Base-by-base conservation (phyloP, 768 basidiomycete genomes). In the Leccinum broughii region DNA sequence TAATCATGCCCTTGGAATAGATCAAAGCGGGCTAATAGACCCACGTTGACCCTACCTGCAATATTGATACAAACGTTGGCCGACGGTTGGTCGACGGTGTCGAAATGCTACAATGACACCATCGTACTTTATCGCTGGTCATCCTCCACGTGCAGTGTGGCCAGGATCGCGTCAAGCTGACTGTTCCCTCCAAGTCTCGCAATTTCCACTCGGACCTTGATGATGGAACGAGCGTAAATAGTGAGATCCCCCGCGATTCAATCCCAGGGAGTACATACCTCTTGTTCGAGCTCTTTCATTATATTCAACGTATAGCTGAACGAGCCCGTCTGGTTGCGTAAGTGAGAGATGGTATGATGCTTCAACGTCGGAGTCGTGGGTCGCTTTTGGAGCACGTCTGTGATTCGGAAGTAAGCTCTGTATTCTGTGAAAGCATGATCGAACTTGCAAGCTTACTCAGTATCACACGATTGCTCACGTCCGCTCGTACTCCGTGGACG, bases 331-430 rank as follows among this genome's bases (percentile, higher is more conserved):
- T 81, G 78, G 28, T 85, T 72, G 41, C 81, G 81, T 61, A 98
- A 82, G 71, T 95, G 95, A 22, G 82, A 76, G 58, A 98, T 93
- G 0, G 89, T 85, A 68, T 95, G 89, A 1, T 76, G 74, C 72
- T 98, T 98, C 50, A 93, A 78, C 0, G 92, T 91, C 1, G 89
- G 89, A 0, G 93, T 92, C 0, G 85, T 80, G 0, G 96, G 95
- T 7, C 93, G 84, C 76, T 97, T 95, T 71, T 95, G 92, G 13
- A 98, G 85, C 26, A 97, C 89, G 64, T 96, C 94, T 97, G 30
- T 3, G 8, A 9, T 53, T 30, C 13, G 3, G 2, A 14, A 41
- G 24, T 69, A 22, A 52, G 50, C 17, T 9, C 6, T 39, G 22
- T 32, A 24, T 28, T 22, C 4, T 13, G 14, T 1, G 13, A 39